phyloP scores from a whole-genome alignment of 129 eudicot species.

The Logfia minima region DNA sequence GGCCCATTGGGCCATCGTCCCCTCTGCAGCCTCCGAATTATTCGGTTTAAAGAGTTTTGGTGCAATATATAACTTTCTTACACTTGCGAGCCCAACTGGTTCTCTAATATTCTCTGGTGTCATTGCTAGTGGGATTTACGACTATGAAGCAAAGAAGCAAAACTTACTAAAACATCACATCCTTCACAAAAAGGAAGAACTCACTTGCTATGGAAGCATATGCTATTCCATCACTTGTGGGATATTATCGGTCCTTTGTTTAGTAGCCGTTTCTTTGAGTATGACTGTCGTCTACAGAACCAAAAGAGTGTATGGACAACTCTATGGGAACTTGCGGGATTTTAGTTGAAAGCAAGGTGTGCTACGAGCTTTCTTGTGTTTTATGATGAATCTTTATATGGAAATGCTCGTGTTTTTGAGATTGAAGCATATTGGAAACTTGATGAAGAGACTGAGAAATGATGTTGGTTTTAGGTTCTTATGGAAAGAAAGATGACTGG shows the following conservation, averaged over 20 bases:
- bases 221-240: slow-evolving; percentile 71
- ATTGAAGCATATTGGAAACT: not conserved
- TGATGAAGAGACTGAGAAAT: not conserved
- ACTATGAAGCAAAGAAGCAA: slow-evolving; percentile 63
- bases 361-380: not conserved
- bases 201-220: slow-evolving; percentile 49
- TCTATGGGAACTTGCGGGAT: slow-evolving; percentile 38
- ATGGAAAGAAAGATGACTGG: not conserved
- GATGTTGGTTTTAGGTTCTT: not conserved
- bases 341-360: not conserved
- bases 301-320: slow-evolving; percentile 56
- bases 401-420: not conserved
- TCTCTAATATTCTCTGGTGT: slow-evolving; percentile 71
- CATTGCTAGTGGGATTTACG: slow-evolving; percentile 68
- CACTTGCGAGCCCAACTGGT: slow-evolving; percentile 60
- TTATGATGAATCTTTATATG: not conserved
- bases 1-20: slow-evolving; percentile 82
- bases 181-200: slow-evolving; percentile 33
- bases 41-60: slow-evolving; percentile 70
- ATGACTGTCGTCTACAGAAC: slow-evolving; percentile 58
- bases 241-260: slow-evolving; percentile 54
- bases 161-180: not conserved
- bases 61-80: slow-evolving; percentile 56
- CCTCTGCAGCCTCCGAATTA: slow-evolving; percentile 70
- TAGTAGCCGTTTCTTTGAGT: slow-evolving; percentile 49